Evolutionary conservation across 208 protist species (phyloP), one percentile per base, ranked within the genome.

Genomic region (Trypanosoma platydactyli): DNA sequence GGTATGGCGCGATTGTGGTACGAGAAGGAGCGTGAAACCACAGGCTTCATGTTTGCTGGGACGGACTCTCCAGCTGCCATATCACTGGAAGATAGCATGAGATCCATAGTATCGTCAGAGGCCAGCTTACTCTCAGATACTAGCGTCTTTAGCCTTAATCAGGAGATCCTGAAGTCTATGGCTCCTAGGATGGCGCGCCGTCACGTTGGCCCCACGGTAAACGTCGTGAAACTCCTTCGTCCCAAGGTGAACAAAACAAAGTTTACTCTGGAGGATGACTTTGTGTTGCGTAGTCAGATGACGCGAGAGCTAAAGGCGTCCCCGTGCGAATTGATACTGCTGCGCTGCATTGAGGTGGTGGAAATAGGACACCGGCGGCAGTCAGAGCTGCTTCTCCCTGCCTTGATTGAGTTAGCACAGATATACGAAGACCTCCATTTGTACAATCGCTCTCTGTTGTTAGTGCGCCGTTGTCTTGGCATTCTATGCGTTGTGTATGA

Each of bases 341-440:
- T 94, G 55, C 84, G 88, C 44, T 94, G 88, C 71, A 89, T 83
- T 48, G 85, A 94, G 69, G 85, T 94, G 57, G 83, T 92, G 0
- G 81, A 94, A 76, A 77, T 91, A 50, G 88, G 83, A 35, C 85
- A 89, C 69, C 79, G 85, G 68, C 73, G 73, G 18, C 88, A 94
- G 68, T 94, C 88, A 49, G 85, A 94, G 67, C 76, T 94, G 44
- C 85, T 94, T 48, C 89, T 91, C 46, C 85, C 86, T 5, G 71
- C 83, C 2, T 65, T 89, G 33, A 81, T 92, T 56, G 88, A 89
- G 62, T 71, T 94, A 16, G 81, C 85, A 0, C 83, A 83, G 64
- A 84, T 94, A 48, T 94, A 94, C 75, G 88, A 94, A 62, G 81
- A 91, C 54, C 63, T 94, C 16, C 46, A 57, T 33, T 79, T 94